phyloP scores from a whole-genome alignment of 2,329 filamentous ascomycete genomes.

The Stachybotrys elegans region DNA sequence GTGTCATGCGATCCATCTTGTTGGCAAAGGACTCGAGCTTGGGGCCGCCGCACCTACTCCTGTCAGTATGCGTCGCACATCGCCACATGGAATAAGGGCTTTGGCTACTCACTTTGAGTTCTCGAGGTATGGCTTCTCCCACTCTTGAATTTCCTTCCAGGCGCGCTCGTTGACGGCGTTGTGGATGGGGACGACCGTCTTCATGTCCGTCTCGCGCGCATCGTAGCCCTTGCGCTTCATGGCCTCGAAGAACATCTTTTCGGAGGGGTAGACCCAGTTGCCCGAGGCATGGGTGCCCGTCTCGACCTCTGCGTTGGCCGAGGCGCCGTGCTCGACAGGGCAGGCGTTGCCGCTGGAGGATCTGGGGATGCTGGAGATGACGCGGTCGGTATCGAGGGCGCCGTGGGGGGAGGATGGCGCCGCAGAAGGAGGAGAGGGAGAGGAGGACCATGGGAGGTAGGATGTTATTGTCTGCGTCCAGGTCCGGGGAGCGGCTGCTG shows the following conservation, averaged over 20 bases:
- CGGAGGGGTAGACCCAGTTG: slow-evolving; percentile 96
- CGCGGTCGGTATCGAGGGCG: slow-evolving; percentile 60
- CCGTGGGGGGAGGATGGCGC: slow-evolving; percentile 9
- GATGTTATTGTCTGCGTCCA: slow-evolving; percentile 39
- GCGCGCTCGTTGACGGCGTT: slow-evolving; percentile 97
- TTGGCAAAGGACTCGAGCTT: slow-evolving; percentile 81
- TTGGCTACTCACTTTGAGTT: slow-evolving; percentile 41
- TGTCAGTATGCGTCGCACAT: background rate
- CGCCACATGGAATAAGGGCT: slow-evolving; percentile 17
- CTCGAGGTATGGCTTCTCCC: slow-evolving; percentile 68
- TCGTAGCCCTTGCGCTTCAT: slow-evolving; percentile 87
- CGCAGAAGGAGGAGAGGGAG: slow-evolving; percentile 12
- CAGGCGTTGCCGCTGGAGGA: slow-evolving; percentile 35
- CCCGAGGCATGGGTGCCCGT: slow-evolving; percentile 68
- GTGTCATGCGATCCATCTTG: slow-evolving; percentile 63
- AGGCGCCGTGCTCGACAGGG: slow-evolving; percentile 34
- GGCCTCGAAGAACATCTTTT: slow-evolving; percentile 97
- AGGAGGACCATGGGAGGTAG: slow-evolving; percentile 33
- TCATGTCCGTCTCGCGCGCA: slow-evolving; percentile 70
- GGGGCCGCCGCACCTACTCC: slow-evolving; percentile 61
- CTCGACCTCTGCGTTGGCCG: slow-evolving; percentile 73
- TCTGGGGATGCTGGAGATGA: slow-evolving; percentile 75
- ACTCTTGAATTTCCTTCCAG: slow-evolving; percentile 85
- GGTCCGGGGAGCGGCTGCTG: slow-evolving; percentile 20
- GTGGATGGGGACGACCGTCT: slow-evolving; percentile 90